Conservation (phyloP, 108 stramenopile genomes). For the Mediolabrus comicus region DNA sequence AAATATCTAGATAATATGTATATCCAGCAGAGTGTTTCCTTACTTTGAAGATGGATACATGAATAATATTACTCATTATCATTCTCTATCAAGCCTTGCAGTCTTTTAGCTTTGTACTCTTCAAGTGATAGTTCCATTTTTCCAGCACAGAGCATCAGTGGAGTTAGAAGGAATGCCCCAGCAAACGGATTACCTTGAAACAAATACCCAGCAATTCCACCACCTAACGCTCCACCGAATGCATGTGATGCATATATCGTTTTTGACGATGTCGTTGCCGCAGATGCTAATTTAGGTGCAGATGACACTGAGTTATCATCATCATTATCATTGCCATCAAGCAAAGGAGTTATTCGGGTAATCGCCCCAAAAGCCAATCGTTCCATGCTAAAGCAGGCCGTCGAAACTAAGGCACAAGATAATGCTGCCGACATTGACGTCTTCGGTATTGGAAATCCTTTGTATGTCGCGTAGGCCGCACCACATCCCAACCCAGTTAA, state of each 20-base stretch:
- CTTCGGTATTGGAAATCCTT: conserved; percentile 48
- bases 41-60: too few species aligned
- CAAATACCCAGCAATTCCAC: conserved; percentile 58
- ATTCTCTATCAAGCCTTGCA: conserved; percentile 15
- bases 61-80: too few species aligned
- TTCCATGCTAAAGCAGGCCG: conserved; percentile 64
- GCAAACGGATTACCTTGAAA: conserved; percentile 57
- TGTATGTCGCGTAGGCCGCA: conserved; percentile 44
- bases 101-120: conserved; percentile 22
- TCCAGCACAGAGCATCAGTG: conserved; percentile 64
- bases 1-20: too few species aligned
- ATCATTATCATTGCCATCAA: not conserved
- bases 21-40: too few species aligned
- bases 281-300: not conserved
- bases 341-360: not conserved
- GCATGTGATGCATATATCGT: conserved; percentile 60
- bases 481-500: conserved; percentile 50
- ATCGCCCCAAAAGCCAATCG: conserved; percentile 44
- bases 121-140: conserved; percentile 43
- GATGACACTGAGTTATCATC: conserved; percentile 2
- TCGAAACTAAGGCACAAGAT: conserved; percentile 66
- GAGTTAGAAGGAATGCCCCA: conserved; percentile 61
- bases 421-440: conserved; percentile 47
- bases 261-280: not conserved
- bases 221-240: conserved; percentile 61